Percentiles rank a stretch among this genome's conserved stretches.
Conservation (phyloP, 108 stramenopile genomes). For the Chaetoceros muelleri region DNA sequence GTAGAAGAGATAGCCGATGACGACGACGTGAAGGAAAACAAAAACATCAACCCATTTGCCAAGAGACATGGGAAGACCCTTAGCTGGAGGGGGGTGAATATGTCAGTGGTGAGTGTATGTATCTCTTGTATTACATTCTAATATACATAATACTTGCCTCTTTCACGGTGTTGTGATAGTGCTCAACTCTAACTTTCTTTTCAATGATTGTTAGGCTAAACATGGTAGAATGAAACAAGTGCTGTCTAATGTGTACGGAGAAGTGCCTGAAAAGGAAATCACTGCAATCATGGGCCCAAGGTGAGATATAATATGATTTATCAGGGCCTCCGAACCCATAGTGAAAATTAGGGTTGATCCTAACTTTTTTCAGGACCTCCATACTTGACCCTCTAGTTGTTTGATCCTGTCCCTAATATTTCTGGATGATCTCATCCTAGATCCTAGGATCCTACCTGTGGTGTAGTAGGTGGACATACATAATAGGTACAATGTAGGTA, state of each 20-base stretch:
- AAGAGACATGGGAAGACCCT: slow-evolving; percentile 45
- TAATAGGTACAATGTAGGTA: too few relatives aligned
- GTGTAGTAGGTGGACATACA: not conserved
- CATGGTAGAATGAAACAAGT: slow-evolving; percentile 17
- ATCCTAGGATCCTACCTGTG: not conserved
- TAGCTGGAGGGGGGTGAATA: slow-evolving; percentile 55
- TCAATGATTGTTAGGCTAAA: slow-evolving; percentile 6
- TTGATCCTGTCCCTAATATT: not conserved
- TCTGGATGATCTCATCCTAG: not conserved
- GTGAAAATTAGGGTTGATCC: too few relatives aligned
- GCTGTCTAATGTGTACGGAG: slow-evolving; percentile 53
- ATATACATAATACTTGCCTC: too few relatives aligned
- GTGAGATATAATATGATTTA: slow-evolving; percentile 12
- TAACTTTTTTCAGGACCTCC: too few relatives aligned
- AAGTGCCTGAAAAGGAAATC: slow-evolving; percentile 47
- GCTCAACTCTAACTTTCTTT: not conserved
- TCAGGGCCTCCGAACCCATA: too few relatives aligned
- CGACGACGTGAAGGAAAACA: not conserved
- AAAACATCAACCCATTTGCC: slow-evolving; percentile 52
- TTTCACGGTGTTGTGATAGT: too few relatives aligned
- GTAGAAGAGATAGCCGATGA: not conserved
- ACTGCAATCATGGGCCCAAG: slow-evolving; percentile 70
- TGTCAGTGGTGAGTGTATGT: slow-evolving; percentile 35
- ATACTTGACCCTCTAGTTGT: not conserved
- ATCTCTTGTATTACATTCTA: slow-evolving; percentile 1